A percentile compares a stretch with the other conserved stretches of the same genome.
Evolutionary conservation across 2,329 filamentous ascomycete genomes (phyloP).

Genomic region (Neopestalotiopsis sp.): DNA sequence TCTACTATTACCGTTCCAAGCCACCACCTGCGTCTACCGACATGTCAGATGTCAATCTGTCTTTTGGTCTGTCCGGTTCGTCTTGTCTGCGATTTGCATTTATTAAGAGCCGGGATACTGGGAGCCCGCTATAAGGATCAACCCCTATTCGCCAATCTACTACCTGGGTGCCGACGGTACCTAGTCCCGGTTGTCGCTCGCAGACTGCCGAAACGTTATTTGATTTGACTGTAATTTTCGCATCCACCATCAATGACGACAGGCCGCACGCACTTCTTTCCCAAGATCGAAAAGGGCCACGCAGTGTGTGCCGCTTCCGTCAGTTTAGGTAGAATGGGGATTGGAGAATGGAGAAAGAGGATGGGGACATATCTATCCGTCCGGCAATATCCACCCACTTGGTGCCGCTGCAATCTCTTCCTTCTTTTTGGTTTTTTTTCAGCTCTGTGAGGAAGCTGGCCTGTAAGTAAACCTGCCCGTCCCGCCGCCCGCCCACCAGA

Average conservation of each 20-base stretch:
- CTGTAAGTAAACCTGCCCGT: not conserved
- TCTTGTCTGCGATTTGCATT: not conserved
- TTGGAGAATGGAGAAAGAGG: not conserved
- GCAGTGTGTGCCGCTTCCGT: conserved; percentile 1
- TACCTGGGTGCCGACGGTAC: not conserved
- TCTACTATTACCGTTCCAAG: not conserved
- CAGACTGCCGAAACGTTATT: conserved; percentile 8
- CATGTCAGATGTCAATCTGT: not conserved
- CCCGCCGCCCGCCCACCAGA: not conserved
- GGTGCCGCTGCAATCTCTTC: not conserved
- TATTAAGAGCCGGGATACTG: not conserved
- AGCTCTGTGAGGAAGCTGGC: not conserved
- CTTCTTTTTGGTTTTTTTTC: not conserved
- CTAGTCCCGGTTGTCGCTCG: conserved; percentile 15
- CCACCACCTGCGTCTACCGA: not conserved
- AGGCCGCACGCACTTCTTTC: not conserved
- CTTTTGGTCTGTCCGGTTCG: not conserved
- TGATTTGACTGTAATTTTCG: conserved; percentile 7
- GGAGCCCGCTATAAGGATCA: conserved; percentile 4
- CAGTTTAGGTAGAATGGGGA: not conserved
- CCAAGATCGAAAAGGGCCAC: conserved; percentile 10
- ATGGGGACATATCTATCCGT: not conserved
- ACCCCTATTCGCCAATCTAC: not conserved
- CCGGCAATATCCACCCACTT: not conserved
- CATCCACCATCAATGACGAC: conserved; percentile 16